phyloP scores from a whole-genome alignment of 2,329 filamentous ascomycete genomes.

The Penicillium sp. region DNA sequence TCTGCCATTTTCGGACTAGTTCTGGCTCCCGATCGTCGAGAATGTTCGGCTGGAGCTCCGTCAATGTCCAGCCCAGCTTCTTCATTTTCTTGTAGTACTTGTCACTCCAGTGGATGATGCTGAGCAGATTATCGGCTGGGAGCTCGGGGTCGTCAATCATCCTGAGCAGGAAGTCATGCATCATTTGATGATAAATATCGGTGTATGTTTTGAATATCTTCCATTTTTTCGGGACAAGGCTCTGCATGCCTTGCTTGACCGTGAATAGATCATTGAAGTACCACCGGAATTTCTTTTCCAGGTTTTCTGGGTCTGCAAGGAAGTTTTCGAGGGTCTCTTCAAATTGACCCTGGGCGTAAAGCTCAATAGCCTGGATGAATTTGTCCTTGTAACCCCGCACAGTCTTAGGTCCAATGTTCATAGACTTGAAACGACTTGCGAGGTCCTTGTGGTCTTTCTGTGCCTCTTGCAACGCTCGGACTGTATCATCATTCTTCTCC shows the following conservation, averaged over 20 bases:
- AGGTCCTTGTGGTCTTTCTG: conserved; percentile 95
- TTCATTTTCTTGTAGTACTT: conserved; percentile 96
- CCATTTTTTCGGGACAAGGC: conserved; percentile 94
- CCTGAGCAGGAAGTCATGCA: conserved; percentile 88
- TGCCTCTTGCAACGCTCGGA: conserved; percentile 87
- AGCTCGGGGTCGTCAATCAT: conserved; percentile 81
- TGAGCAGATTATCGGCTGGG: conserved; percentile 82
- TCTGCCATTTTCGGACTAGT: conserved; percentile 87
- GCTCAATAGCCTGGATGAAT: conserved; percentile 76
- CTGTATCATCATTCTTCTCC: conserved; percentile 92
- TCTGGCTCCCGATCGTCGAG: conserved; percentile 88
- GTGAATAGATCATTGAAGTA: conserved; percentile 97
- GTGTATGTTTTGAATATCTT: conserved; percentile 88
- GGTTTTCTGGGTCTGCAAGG: conserved; percentile 72
- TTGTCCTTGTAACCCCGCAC: conserved; percentile 96
- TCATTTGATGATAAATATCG: conserved; percentile 85
- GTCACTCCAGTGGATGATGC: conserved; percentile 91
- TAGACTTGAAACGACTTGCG: conserved; percentile 88
- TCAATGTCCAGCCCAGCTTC: conserved; percentile 75
- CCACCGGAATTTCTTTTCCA: conserved; percentile 91
- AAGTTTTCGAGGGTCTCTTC: conserved; percentile 70
- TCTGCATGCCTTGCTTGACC: conserved; percentile 87
- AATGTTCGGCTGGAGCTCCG: conserved; percentile 78
- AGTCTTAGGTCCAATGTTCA: conserved; percentile 88
- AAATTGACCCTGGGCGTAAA: conserved; percentile 72